Evolutionary conservation across 495 filamentous ascomycete species (phyloP), one percentile per base, ranked within the genome.

Genomic region (Astrothelium subdiscretum): DNA sequence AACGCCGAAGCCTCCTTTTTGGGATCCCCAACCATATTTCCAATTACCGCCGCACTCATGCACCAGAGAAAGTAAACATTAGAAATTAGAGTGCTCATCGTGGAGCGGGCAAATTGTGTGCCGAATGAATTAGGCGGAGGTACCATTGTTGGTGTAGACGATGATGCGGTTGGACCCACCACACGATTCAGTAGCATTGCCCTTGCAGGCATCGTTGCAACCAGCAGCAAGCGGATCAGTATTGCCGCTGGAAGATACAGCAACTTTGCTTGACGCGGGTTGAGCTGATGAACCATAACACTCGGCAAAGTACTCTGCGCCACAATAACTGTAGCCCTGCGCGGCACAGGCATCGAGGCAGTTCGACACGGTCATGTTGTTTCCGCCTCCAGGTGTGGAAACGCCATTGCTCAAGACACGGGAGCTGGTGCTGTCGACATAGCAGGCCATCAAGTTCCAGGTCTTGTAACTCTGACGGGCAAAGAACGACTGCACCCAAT

Each of bases 381-480:
- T n/a, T 26, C 24, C 27, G 18, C 61, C 61, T 18, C 61, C 61
- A 24, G 24, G 22, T 1, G 40, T 26, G 26, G 61, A 63, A 8
- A 63, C 31, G n/a, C 44, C 31, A 31, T 31, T 58, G 13, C 32
- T 42, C 20, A 63, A 38, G 20, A 58, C 31, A 32, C 61, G 48
- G 26, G 48, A 11, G n/a, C 40, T 32, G 8, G 31, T 43, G 31
- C 52, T 63, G 52, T 63, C 61, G 15, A 63, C 32, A 29, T 63
- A 63, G 51, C 61, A 63, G 13, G n/a, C 61, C 61, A 63, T 63
- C 48, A 63, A 26, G 61, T 63, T 63, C 61, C 61, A 63, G 15
- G 61, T 63, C 24, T 58, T 58, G 51, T 58, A 63, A 31, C n/a
- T 63, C n/a, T 48, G 32, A 18, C 5, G 6, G 27, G 61, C 61